Conservation (phyloP, 306 rosid species). For the Quercus aquifolioides region DNA sequence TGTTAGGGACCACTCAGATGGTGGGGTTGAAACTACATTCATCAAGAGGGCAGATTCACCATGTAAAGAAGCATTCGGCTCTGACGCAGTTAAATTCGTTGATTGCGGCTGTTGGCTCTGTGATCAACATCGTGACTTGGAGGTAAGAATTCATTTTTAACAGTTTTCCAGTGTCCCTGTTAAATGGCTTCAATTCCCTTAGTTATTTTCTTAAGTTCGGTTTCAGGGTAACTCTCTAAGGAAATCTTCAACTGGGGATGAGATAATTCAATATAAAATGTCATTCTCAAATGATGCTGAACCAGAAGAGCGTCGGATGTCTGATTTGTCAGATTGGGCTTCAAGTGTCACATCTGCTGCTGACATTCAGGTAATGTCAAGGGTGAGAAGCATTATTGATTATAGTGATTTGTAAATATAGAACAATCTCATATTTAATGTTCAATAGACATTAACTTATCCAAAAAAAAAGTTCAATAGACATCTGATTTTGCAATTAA, state of each 20-base stretch:
- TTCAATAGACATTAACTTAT: background rate
- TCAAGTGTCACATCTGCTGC: slow-evolving; percentile 81
- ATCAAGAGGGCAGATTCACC: slow-evolving; percentile 29
- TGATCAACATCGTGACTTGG: too few species aligned
- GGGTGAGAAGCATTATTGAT: background rate
- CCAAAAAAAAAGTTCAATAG: background rate
- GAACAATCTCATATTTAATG: background rate
- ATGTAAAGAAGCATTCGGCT: slow-evolving; percentile 37
- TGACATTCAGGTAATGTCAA: slow-evolving; percentile 48
- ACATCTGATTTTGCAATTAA: background rate
- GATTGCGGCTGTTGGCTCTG: too few species aligned
- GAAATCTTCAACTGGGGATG: too few species aligned
- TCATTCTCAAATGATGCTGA: slow-evolving; percentile 50
- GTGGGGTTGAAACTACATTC: slow-evolving; percentile 1
- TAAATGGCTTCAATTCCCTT: too few species aligned
- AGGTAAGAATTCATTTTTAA: too few species aligned
- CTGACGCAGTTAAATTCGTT: slow-evolving; percentile 46
- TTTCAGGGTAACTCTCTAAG: too few species aligned
- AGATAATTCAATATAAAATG: too few species aligned
- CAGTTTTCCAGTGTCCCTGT: too few species aligned
- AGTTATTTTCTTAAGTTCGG: too few species aligned
- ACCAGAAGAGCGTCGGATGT: slow-evolving; percentile 95
- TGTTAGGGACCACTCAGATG: slow-evolving; percentile 44
- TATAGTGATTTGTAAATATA: too few species aligned
- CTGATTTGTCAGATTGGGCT: slow-evolving; percentile 86